Evolutionary conservation across 1,139 yeast species (phyloP), one percentile per base, ranked within the genome.

Genomic region (Taphrina communis): DNA sequence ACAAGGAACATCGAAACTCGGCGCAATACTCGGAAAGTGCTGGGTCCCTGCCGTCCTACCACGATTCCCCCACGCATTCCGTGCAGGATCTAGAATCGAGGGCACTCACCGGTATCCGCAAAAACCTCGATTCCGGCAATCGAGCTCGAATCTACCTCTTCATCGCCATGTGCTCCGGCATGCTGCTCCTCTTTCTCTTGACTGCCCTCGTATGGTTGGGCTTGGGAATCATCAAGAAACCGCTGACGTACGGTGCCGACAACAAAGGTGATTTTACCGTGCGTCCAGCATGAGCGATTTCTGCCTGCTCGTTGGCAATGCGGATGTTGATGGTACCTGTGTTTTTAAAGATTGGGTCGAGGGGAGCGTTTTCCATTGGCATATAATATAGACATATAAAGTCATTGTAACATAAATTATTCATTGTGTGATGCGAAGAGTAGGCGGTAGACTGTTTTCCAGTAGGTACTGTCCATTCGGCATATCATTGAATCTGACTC

Each of bases 401-500:
- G 21, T 7, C 39, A 19, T 31, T 6, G 12, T 9, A 53, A 31
- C 8, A 7, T 14, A 51, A 51, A 19, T 2, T 2, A 51, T 12
- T 11, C 35, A 21, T 41, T 56, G 60, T 8, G 42, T 39, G 60
- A 56, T 39, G 9, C 36, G 46, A 12, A 56, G 14, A 1, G 60
- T 55, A 12, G 67, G 67, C 12, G 8, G n/a, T 9, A 63, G 46
- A 42, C 48, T 21, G 61, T 63, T 31, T 14, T 35, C 61, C 11
- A 55, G 36, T 39, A 63, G 50, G 38, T 63, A 63, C 25, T 78
- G 75, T 0, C 93, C 96, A 76, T 93, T 93, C 6, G 83, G 79
- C 60, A 84, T 76, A 76, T 92, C 97, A 76, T 89, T 92, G 7
- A 81, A 78, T 70, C 85, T 87, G 12, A 88, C 93, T 57, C 93